Evolutionary conservation across 2,329 filamentous ascomycete genomes (phyloP), one percentile per base, ranked within the genome.

Genomic region (Aspergillus quadrilineatus): DNA sequence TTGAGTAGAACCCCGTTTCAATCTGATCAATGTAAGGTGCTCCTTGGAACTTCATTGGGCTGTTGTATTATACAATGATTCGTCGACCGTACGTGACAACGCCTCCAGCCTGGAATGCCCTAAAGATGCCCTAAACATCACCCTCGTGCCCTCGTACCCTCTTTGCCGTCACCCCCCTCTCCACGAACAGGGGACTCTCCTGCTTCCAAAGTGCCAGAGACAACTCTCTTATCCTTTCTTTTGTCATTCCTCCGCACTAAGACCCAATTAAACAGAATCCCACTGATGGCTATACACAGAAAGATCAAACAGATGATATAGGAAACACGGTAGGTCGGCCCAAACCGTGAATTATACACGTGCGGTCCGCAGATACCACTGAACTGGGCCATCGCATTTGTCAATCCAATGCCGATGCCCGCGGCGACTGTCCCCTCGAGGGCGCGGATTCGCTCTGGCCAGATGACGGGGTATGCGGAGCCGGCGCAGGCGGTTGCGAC

Each of bases 321-420:
- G 2, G 62, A 65, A 0, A 68, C 66, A n/a, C 67, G 70, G 58
- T 77, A 77, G 0, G 63, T 68, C 1, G 75, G 75, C 2, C 74
- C 74, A 65, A 76, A 76, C 4, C 70, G 65, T 2, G 74, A 72
- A 56, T 67, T 73, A 57, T 75, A 77, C 5, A 77, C 65, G 57
- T 74, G 71, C 30, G 75, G 75, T 1, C 75, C 75, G 32, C 67
- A 72, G 44, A 78, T 75, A 1, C 75, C 75, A 42, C 72, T 69
- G 42, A 76, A 76, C 59, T 78, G 75, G 3, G 75, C 75, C 69
- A 74, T 73, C 3, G 75, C 74, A 58, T 77, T 78, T 1, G 75
- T 78, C 22, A 71, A 66, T 1, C 75, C 75, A 47, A 77, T 77
- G 0, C 73, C 75, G 6, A 77, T 60, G 1, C 75, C 75, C 0